Conservation (phyloP, 2,329 filamentous ascomycete species). For the Thelonectria blattea region DNA sequence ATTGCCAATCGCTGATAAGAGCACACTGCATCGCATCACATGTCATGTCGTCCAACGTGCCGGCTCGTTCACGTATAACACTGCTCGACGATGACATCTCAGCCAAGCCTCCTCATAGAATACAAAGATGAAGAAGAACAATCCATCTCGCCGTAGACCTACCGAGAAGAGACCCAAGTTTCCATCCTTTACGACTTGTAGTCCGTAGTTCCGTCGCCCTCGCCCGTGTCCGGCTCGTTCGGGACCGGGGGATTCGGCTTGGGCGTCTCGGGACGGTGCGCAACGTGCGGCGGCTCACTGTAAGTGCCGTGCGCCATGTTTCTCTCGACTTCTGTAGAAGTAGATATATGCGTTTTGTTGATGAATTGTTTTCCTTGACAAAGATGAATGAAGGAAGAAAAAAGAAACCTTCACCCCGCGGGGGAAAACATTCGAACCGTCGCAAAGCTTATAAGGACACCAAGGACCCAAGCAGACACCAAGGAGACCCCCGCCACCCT, state of each 20-base stretch:
- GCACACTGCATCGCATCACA: not conserved
- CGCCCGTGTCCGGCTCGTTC: conserved; percentile 40
- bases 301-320: conserved; percentile 2
- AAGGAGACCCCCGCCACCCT: conserved; percentile 8
- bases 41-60: not conserved
- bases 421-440: conserved; percentile 1
- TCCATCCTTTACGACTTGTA: conserved; percentile 24
- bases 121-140: not conserved
- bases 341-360: not conserved
- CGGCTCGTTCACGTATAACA: not conserved
- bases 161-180: conserved; percentile 7
- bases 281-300: conserved; percentile 1
- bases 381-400: not conserved
- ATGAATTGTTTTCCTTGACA: not conserved
- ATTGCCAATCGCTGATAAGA: not conserved
- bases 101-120: not conserved
- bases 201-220: conserved; percentile 42
- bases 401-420: not conserved
- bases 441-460: conserved; percentile 19
- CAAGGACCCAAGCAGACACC: not conserved
- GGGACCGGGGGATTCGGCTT: conserved; percentile 40
- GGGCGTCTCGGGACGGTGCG: conserved; percentile 42
- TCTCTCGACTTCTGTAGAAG: conserved; percentile 13
- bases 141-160: conserved; percentile 13
- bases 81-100: not conserved